A percentile compares a stretch with the other conserved stretches of the same genome.
phyloP scores from a whole-genome alignment of 345 rosid genomes.

The Citrus glauca region DNA sequence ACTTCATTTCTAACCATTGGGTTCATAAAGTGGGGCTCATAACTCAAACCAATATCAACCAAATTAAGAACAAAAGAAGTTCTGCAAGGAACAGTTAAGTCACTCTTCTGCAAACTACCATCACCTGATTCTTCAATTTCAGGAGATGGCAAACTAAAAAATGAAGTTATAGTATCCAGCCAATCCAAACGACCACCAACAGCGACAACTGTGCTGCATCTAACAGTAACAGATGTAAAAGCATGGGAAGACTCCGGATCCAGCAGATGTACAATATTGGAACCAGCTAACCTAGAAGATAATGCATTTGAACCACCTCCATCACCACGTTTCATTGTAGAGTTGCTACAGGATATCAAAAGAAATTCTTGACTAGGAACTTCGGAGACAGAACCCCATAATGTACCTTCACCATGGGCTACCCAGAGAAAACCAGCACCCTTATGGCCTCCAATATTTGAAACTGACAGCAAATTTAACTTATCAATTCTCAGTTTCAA shows the following conservation, averaged over 20 bases:
- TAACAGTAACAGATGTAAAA: constrained; percentile 54
- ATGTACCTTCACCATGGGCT: constrained; percentile 71
- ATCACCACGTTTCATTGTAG: constrained; percentile 87
- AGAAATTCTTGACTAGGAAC: constrained; percentile 56
- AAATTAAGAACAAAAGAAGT: constrained; percentile 67
- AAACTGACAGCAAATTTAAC: constrained; percentile 55
- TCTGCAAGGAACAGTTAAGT: constrained; percentile 30
- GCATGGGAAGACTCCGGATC: constrained; percentile 47
- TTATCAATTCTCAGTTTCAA: constrained; percentile 60
- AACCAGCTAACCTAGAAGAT: constrained; percentile 84
- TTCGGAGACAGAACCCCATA: constrained; percentile 68
- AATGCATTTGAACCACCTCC: constrained; percentile 92
- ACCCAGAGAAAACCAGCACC: constrained; percentile 75
- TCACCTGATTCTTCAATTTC: constrained; percentile 33
- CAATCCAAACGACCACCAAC: constrained; percentile 95
- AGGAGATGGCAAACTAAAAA: constrained; percentile 49
- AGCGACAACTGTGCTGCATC: constrained; percentile 82
- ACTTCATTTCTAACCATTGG: constrained; percentile 7
- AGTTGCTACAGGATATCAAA: constrained; percentile 76
- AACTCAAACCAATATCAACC: constrained; percentile 86
- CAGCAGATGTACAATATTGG: constrained; percentile 58
- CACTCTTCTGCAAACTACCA: constrained; percentile 26
- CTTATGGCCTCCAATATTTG: constrained; percentile 64
- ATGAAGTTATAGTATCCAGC: constrained; percentile 67
- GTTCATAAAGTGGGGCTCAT: constrained; percentile 62